Percentiles rank a stretch among this genome's conserved stretches.
Evolutionary conservation across 106 monocot genomes (phyloP).

Genomic region (Iris macrosiphon): DNA sequence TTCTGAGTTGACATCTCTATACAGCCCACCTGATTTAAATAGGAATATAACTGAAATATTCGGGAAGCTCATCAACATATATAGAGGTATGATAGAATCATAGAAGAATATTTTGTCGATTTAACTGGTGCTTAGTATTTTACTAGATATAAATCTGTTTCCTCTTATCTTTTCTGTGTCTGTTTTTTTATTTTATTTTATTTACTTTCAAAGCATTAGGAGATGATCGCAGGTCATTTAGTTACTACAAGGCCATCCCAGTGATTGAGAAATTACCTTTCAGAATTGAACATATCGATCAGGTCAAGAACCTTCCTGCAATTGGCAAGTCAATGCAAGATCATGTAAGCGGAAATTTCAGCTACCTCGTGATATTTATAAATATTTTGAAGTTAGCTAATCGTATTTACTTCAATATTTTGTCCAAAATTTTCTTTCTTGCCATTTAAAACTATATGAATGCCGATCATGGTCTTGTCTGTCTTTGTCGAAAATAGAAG

Average conservation of each 20-base stretch:
- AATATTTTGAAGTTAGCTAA: not conserved
- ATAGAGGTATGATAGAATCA: slow-evolving; percentile 53
- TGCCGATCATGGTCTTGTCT: no score
- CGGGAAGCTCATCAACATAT: slow-evolving; percentile 83
- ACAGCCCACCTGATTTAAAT: slow-evolving; percentile 82
- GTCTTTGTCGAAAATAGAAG: no score
- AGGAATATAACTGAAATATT: slow-evolving; percentile 82
- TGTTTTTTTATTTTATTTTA: slow-evolving; percentile 7
- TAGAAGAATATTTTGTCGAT: not conserved
- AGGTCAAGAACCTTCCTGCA: slow-evolving; percentile 86
- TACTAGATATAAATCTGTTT: no score
- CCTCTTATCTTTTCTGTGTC: not conserved
- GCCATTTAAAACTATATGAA: no score
- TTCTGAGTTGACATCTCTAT: slow-evolving; percentile 38
- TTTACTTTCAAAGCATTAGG: slow-evolving; percentile 56
- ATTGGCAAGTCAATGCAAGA: slow-evolving; percentile 92
- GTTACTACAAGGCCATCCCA: slow-evolving; percentile 95
- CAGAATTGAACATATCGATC: slow-evolving; percentile 74
- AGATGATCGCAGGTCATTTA: slow-evolving; percentile 92
- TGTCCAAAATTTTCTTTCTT: no score
- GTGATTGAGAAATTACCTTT: slow-evolving; percentile 91
- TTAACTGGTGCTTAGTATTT: no score
- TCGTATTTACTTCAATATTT: not conserved
- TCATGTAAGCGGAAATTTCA: slow-evolving; percentile 57
- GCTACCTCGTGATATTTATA: no score